A percentile compares a stretch with the other conserved stretches of the same genome.
Conservation (phyloP, 495 filamentous ascomycete species). For the Hypoxylon lienhwacheense region DNA sequence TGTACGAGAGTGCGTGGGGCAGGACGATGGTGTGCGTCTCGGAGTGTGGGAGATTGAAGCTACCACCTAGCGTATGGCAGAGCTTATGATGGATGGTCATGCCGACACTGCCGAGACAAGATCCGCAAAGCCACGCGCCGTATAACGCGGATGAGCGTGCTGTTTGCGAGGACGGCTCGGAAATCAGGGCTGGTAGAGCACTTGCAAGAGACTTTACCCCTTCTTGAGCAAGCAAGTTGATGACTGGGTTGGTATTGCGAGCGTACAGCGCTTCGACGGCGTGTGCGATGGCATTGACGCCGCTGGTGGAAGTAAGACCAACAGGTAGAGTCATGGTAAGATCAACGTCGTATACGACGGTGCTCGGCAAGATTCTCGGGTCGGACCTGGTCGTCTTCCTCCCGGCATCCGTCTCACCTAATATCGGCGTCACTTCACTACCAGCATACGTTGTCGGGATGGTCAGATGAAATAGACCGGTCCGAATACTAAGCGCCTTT, state of each 20-base stretch:
- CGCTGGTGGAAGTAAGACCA: slow-evolving; percentile 62
- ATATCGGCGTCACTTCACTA: slow-evolving; percentile 69
- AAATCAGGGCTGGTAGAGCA: slow-evolving; percentile 60
- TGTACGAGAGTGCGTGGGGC: slow-evolving; percentile 69
- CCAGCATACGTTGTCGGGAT: slow-evolving; percentile 72
- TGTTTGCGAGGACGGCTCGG: slow-evolving; percentile 49
- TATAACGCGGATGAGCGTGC: slow-evolving; percentile 63
- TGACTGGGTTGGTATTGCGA: slow-evolving; percentile 62
- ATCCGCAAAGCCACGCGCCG: slow-evolving; percentile 68
- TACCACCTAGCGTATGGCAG: slow-evolving; percentile 68
- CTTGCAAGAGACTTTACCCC: slow-evolving; percentile 56
- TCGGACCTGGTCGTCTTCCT: slow-evolving; percentile 66
- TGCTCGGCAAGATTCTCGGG: slow-evolving; percentile 64
- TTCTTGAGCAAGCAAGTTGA: slow-evolving; percentile 60
- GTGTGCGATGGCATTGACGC: slow-evolving; percentile 72
- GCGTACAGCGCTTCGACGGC: slow-evolving; percentile 70
- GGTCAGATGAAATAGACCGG: slow-evolving; percentile 64
- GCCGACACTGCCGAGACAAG: slow-evolving; percentile 64
- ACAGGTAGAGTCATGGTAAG: slow-evolving; percentile 66
- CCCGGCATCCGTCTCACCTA: slow-evolving; percentile 66
- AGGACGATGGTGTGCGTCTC: slow-evolving; percentile 71
- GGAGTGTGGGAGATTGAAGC: slow-evolving; percentile 70
- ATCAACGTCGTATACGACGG: slow-evolving; percentile 71
- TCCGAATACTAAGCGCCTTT: slow-evolving; percentile 67
- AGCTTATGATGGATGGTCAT: slow-evolving; percentile 75